Conservation (phyloP, 164 flowering plant species). For the Dillenia turbinata region DNA sequence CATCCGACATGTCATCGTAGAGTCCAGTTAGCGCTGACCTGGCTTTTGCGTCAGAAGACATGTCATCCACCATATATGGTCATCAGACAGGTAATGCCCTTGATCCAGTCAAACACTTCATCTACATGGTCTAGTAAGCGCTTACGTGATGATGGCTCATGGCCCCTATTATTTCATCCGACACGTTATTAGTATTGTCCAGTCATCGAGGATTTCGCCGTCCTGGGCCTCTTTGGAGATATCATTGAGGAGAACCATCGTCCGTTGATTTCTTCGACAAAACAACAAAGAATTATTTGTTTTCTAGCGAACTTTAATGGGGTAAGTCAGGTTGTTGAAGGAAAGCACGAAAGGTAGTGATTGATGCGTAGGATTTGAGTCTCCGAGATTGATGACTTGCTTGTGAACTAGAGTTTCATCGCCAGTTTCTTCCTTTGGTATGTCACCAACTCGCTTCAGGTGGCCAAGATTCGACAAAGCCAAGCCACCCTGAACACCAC, state of each 20-base stretch:
- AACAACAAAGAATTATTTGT: constrained; percentile 10
- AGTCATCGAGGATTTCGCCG: constrained; percentile 40
- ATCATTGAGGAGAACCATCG: constrained; percentile 33
- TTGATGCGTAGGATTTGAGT: constrained; percentile 13
- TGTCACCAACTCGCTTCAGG: constrained; percentile 20
- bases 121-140: too few relatives aligned
- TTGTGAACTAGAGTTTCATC: constrained; percentile 63
- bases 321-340: constrained; percentile 50
- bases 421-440: constrained; percentile 26
- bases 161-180: too few relatives aligned
- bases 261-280: constrained; percentile 11
- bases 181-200: too few relatives aligned
- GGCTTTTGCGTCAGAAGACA: too few relatives aligned
- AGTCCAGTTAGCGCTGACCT: too few relatives aligned
- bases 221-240: constrained; percentile 47
- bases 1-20: too few relatives aligned
- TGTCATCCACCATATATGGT: too few relatives aligned
- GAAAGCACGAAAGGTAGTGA: constrained; percentile 51
- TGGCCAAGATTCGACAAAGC: constrained; percentile 22
- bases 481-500: neutral
- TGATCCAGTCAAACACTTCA: too few relatives aligned
- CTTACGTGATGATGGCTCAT: too few relatives aligned
- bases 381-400: constrained; percentile 26
- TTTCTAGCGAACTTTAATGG: constrained; percentile 41
- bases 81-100: too few relatives aligned